These are phyloP conservation scores for Cucurbitaria berberidis DNA, from an alignment of 2,329 filamentous ascomycete species.

Conservation along the genomic window DNA sequence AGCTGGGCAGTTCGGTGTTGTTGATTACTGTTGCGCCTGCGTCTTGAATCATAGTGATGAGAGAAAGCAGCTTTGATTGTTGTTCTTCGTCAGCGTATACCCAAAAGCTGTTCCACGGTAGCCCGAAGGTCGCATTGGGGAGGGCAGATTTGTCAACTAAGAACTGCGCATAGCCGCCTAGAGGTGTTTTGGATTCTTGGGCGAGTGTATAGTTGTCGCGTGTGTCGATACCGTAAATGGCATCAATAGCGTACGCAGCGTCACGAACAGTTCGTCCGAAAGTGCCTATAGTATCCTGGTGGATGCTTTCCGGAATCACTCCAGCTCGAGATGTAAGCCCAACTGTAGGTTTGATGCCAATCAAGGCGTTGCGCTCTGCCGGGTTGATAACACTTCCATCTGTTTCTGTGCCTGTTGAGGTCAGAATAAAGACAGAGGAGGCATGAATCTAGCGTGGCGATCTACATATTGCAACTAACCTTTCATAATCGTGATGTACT, in stretches of 20 bases:
- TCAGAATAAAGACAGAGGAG: background rate
- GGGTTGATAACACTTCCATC: slow-evolving; percentile 73
- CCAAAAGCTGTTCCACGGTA: slow-evolving; percentile 78
- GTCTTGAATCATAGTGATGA: slow-evolving; percentile 60
- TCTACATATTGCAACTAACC: background rate
- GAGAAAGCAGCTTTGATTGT: slow-evolving; percentile 56
- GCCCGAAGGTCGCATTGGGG: slow-evolving; percentile 68
- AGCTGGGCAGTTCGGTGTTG: slow-evolving; percentile 70
- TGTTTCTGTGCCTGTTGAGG: slow-evolving; percentile 64
- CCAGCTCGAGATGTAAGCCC: slow-evolving; percentile 69
- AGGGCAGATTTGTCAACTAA: slow-evolving; percentile 62
- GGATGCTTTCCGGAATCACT: slow-evolving; percentile 67
- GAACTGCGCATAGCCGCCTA: slow-evolving; percentile 63
- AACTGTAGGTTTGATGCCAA: slow-evolving; percentile 78
- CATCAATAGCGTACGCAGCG: slow-evolving; percentile 69
- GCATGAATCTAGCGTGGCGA: background rate
- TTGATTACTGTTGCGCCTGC: slow-evolving; percentile 74
- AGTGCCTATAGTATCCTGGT: slow-evolving; percentile 72
- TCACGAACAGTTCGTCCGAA: slow-evolving; percentile 74
- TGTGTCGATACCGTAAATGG: slow-evolving; percentile 68
- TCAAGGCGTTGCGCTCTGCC: slow-evolving; percentile 70
- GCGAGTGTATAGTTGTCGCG: slow-evolving; percentile 70
- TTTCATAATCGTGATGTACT: background rate
- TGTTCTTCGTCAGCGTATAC: slow-evolving; percentile 63
- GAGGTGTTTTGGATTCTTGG: slow-evolving; percentile 62